Conservation (phyloP, 306 rosid genomes). For the Trifolium dubium region DNA sequence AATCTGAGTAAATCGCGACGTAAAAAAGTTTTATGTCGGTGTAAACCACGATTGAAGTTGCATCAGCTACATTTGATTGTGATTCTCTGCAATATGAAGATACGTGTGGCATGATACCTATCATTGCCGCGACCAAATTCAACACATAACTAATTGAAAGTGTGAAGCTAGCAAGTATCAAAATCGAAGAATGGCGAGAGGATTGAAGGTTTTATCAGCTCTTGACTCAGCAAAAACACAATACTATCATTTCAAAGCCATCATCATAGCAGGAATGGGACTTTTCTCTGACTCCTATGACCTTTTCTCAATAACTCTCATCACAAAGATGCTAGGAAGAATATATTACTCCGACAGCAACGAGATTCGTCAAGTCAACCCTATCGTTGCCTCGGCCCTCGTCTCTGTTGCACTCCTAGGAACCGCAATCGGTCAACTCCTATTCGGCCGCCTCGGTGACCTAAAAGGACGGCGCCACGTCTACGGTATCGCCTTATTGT, state of each 20-base stretch:
- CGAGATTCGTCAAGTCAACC: background rate
- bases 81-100: background rate
- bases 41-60: background rate
- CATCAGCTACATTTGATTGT: background rate
- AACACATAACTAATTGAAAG: background rate
- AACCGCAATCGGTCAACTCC: conserved; percentile 62
- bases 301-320: conserved; percentile 67
- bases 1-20: background rate
- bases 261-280: conserved; percentile 86
- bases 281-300: conserved; percentile 82
- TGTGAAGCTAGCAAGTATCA: background rate
- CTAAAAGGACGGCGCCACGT: conserved; percentile 63
- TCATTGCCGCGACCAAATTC: background rate
- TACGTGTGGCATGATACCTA: background rate
- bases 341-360: conserved; percentile 44
- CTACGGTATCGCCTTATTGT: conserved; percentile 60
- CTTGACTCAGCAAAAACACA: conserved; percentile 77
- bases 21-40: too few species aligned
- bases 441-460: conserved; percentile 71
- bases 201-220: conserved; percentile 64
- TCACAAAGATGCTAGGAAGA: conserved; percentile 58
- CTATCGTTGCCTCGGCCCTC: conserved; percentile 38
- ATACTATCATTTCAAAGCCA: conserved; percentile 81
- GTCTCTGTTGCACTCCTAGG: conserved; percentile 59
- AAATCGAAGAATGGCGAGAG: conserved; percentile 43